These are phyloP conservation scores for Tephrocybe sp. DNA, from an alignment of 768 basidiomycete species.

Conservation along the genomic window DNA sequence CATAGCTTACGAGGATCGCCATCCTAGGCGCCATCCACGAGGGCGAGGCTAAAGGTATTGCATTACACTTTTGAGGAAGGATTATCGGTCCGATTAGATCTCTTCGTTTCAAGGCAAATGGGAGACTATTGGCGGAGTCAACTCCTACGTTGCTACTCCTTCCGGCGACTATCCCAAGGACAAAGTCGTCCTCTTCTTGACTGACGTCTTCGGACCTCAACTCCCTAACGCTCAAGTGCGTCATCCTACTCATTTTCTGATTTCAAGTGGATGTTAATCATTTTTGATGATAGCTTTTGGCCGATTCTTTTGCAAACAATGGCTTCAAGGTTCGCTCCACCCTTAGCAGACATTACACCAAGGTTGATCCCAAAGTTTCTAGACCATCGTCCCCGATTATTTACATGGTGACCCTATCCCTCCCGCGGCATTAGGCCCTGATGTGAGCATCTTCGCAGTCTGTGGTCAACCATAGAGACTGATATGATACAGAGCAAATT, in stretches of 20 bases:
- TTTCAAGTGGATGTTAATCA: background rate
- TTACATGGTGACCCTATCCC: slow-evolving; percentile 40
- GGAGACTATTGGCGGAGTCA: slow-evolving; percentile 44
- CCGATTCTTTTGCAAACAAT: slow-evolving; percentile 42
- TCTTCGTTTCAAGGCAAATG: slow-evolving; percentile 35
- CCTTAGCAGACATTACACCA: background rate
- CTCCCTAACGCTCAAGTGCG: slow-evolving; percentile 44
- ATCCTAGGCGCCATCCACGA: slow-evolving; percentile 47
- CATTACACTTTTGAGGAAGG: background rate
- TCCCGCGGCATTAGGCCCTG: slow-evolving; percentile 29
- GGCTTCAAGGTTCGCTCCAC: slow-evolving; percentile 36
- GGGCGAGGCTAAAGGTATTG: slow-evolving; percentile 41
- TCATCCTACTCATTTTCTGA: background rate
- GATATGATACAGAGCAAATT: slow-evolving; percentile 24
- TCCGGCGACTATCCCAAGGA: slow-evolving; percentile 46
- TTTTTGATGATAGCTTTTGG: slow-evolving; percentile 28
- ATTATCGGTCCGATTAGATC: slow-evolving; percentile 4
- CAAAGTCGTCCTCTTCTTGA: slow-evolving; percentile 53
- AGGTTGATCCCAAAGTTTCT: background rate
- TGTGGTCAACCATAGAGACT: background rate
- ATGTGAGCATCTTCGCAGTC: slow-evolving; percentile 17
- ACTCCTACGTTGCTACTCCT: slow-evolving; percentile 54
- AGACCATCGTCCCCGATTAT: slow-evolving; percentile 41
- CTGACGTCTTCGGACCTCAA: slow-evolving; percentile 51
- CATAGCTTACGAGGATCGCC: background rate